Evolutionary conservation across 495 filamentous ascomycete genomes (phyloP).

Genomic region (Aspergillus incahuasiensis): DNA sequence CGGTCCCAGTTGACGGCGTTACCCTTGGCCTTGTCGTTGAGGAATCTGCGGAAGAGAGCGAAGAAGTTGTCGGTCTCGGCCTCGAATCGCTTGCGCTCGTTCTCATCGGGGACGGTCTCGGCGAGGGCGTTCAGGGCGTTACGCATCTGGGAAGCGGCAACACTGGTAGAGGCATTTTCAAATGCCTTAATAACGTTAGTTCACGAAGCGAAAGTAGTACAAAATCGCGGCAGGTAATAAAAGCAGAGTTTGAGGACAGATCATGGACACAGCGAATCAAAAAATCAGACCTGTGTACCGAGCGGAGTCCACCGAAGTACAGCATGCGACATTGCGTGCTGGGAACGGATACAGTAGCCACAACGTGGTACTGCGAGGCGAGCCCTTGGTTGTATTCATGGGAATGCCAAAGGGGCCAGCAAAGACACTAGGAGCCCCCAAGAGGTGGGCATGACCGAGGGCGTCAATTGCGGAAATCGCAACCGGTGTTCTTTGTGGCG

Average conservation of each 20-base stretch:
- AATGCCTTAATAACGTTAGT: constrained; percentile 66
- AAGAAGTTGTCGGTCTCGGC: constrained; percentile 99
- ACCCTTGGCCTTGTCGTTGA: constrained; percentile 98
- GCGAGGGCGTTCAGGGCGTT: constrained; percentile 91
- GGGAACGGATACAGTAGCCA: neutral
- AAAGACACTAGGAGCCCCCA: neutral
- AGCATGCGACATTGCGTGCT: neutral
- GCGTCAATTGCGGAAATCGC: neutral
- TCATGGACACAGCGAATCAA: neutral
- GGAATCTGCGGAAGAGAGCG: constrained; percentile 91
- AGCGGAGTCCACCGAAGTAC: neutral
- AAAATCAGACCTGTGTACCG: neutral
- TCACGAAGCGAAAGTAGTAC: neutral
- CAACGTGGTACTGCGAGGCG: neutral
- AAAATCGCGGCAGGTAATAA: neutral
- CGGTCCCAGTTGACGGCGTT: constrained; percentile 93
- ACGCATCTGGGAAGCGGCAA: constrained; percentile 97
- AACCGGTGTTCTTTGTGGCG: neutral
- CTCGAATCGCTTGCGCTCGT: constrained; percentile 88
- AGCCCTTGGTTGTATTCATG: neutral
- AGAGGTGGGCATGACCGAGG: neutral
- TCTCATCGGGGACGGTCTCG: constrained; percentile 78
- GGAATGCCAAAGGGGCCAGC: neutral
- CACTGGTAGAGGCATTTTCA: constrained; percentile 97
- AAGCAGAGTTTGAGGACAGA: neutral